Percentiles rank a stretch among this genome's conserved stretches.
These are phyloP conservation scores for carrot (Daucus carota) DNA, from an alignment of 129 eudicot species.

Conservation along the genomic window DNA sequence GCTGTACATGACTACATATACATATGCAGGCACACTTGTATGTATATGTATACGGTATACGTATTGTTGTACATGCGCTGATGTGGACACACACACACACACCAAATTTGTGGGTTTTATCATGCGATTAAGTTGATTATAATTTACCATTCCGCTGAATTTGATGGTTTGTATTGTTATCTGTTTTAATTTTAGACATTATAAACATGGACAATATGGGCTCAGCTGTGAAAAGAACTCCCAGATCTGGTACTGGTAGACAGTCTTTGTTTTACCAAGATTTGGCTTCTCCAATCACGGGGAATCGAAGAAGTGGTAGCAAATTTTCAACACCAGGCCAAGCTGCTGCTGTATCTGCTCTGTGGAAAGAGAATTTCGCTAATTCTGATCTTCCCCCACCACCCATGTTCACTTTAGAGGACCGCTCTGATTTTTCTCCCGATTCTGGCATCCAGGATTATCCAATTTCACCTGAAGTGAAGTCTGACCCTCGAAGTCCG, in stretches of 20 bases:
- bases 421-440: constrained; percentile 80
- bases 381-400: constrained; percentile 94
- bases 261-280: constrained; percentile 78
- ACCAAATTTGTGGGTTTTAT: background rate
- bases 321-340: constrained; percentile 85
- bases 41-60: too few relatives aligned
- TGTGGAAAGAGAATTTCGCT: constrained; percentile 93
- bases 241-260: constrained; percentile 64
- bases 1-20: too few relatives aligned
- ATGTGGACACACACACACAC: too few relatives aligned
- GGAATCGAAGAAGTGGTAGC: constrained; percentile 48
- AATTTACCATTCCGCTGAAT: background rate
- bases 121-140: background rate
- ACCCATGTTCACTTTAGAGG: constrained; percentile 78
- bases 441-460: constrained; percentile 73
- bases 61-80: background rate
- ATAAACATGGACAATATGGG: constrained; percentile 37
- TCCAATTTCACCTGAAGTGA: constrained; percentile 57
- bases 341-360: constrained; percentile 94
- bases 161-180: background rate
- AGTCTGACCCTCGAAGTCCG: constrained; percentile 68
- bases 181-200: background rate
- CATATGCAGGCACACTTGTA: too few relatives aligned
- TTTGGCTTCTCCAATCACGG: constrained; percentile 68
- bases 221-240: constrained; percentile 52